Evolutionary conservation across 2,329 filamentous ascomycete species (phyloP).

Genomic region (Immersiporthe knoxdaviesiana): DNA sequence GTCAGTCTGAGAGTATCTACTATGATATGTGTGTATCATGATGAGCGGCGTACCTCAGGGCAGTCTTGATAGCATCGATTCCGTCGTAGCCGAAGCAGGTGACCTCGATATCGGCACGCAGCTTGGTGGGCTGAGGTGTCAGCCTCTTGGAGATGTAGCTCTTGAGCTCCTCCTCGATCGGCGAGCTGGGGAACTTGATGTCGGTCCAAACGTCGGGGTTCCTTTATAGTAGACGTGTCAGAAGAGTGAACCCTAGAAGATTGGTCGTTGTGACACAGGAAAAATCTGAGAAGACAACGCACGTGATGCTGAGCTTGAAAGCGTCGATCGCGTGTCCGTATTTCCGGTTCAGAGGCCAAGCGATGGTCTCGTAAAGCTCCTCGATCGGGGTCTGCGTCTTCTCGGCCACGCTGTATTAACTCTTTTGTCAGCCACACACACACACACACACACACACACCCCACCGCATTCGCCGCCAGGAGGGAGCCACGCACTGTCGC

Average conservation of each 20-base stretch:
- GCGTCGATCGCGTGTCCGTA: constrained; percentile 96
- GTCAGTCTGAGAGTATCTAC: constrained; percentile 1
- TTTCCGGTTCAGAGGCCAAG: constrained; percentile 97
- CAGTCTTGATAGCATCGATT: constrained; percentile 96
- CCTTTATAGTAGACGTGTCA: constrained; percentile 54
- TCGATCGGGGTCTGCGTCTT: constrained; percentile 96
- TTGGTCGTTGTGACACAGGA: background rate
- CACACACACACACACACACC: background rate
- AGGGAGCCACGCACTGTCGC: constrained; percentile 57
- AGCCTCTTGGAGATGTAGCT: constrained; percentile 96
- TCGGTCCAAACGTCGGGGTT: constrained; percentile 97
- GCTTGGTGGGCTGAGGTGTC: constrained; percentile 97
- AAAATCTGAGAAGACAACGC: constrained; percentile 32
- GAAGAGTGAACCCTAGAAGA: background rate
- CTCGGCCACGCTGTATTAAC: constrained; percentile 79
- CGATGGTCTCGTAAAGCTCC: constrained; percentile 89
- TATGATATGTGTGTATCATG: too few species aligned
- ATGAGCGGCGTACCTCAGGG: constrained; percentile 63
- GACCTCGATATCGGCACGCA: constrained; percentile 95
- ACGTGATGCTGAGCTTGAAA: constrained; percentile 99
- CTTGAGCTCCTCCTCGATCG: constrained; percentile 86
- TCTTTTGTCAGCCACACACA: background rate
- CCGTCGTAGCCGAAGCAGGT: constrained; percentile 96
- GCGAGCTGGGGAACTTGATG: constrained; percentile 82
- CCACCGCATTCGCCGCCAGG: background rate